Evolutionary conservation across 805 yeast genomes (phyloP), one percentile per base, ranked within the genome.

Genomic region (Pichia membranifaciens): DNA sequence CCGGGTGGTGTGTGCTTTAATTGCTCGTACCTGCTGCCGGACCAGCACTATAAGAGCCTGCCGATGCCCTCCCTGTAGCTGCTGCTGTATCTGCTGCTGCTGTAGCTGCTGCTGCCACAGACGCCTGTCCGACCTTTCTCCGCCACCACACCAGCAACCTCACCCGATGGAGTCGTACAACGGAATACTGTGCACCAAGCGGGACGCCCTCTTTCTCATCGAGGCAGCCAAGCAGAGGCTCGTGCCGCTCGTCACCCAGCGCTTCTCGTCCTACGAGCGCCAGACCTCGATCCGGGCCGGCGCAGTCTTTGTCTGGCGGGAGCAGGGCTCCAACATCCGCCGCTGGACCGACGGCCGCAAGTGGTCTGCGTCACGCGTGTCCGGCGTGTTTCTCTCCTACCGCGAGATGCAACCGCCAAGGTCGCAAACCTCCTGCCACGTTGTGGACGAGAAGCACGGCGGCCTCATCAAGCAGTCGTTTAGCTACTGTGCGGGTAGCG

Each of bases 321-420:
- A 84, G 59, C 68, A 73, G 13, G 82, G 78, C 54, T 79, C 86
- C 38, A 84, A 81, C 16, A 82, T 84, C 80, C 75, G 79, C 52
- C 66, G 90, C 25, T 84, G 91, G 90, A 84, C 90, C 1, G 91
- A 84, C 57, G 87, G 90, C 17, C 75, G 76, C 52, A 71, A 75
- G 31, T 84, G 91, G 90, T 72, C 79, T 49, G 86, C 89, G 2
- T 78, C 85, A 0, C 71, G 88, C 49, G 88, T 84, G 1, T 72
- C 74, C 4, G 85, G 86, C 4, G 71, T 76, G 2, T 82, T 82
- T 56, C 64, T 82, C 28, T 74, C 78, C 3, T 82, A 82, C 61
- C 73, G 76, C 44, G 88, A 84, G 58, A 74, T 81, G 70, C 81
- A 78, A 50, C 54, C 57, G 10, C 25, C 50, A n/a, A 41, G 43